A percentile compares a stretch with the other conserved stretches of the same genome.
These are phyloP conservation scores for Penicillium cinerascens DNA, from an alignment of 495 filamentous ascomycete genomes.

Conservation along the genomic window DNA sequence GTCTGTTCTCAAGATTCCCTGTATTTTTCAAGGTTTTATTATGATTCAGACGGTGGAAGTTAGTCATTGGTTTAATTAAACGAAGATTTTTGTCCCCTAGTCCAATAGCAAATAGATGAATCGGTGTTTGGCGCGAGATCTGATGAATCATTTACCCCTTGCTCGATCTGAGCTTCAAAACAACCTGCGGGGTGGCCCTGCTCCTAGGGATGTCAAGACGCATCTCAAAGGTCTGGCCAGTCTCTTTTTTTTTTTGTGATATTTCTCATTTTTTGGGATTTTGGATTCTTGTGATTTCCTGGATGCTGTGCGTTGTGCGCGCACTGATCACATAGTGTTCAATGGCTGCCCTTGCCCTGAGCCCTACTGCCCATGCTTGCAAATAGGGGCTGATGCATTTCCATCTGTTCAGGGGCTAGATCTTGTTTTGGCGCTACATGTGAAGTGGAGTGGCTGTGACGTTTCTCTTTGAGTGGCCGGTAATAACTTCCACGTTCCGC, in stretches of 20 bases:
- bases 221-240: not conserved
- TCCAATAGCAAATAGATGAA: slow-evolving; percentile 4
- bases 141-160: slow-evolving; percentile 22
- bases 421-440: not conserved
- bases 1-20: not conserved
- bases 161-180: slow-evolving; percentile 16
- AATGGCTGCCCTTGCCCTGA: slow-evolving; percentile 28
- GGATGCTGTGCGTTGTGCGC: slow-evolving; percentile 12
- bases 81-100: not conserved
- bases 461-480: not conserved
- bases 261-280: not conserved
- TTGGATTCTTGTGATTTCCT: not conserved
- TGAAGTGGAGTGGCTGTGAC: not conserved
- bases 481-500: not conserved
- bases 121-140: slow-evolving; percentile 2
- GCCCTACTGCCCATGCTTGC: slow-evolving; percentile 14
- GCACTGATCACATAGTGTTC: slow-evolving; percentile 27
- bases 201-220: not conserved
- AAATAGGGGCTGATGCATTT: not conserved
- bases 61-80: not conserved
- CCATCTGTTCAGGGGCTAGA: not conserved
- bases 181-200: slow-evolving; percentile 1
- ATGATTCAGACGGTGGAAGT: not conserved
- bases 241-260: not conserved
- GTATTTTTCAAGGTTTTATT: not conserved